Evolutionary conservation across 495 filamentous ascomycete species (phyloP).

Genomic region (Trichoderma gamsii): DNA sequence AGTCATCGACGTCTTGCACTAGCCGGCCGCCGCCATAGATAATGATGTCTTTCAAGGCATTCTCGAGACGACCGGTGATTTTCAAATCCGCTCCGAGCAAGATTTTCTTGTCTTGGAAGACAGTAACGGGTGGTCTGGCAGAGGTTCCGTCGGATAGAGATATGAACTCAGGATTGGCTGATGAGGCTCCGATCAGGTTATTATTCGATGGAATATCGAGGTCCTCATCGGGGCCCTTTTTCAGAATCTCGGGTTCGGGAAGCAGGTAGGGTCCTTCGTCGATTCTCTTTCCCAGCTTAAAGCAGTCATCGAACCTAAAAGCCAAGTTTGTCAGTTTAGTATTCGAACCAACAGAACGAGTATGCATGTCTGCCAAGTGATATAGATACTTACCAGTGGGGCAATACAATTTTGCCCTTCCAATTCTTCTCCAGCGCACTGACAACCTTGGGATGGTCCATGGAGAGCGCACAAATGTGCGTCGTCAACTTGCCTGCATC

Average conservation of each 20-base stretch:
- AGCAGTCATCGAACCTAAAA: constrained; percentile 87
- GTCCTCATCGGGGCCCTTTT: constrained; percentile 45
- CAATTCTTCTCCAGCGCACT: constrained; percentile 56
- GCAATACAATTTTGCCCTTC: constrained; percentile 77
- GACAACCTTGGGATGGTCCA: constrained; percentile 66
- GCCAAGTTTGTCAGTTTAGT: constrained; percentile 23
- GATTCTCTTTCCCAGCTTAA: constrained; percentile 82
- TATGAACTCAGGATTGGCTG: constrained; percentile 53
- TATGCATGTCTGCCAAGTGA: background rate
- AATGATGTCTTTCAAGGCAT: constrained; percentile 65
- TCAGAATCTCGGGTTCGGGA: constrained; percentile 76
- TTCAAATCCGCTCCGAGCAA: constrained; percentile 66
- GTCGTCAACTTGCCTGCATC: constrained; percentile 67
- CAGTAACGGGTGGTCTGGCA: constrained; percentile 38
- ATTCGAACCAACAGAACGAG: background rate
- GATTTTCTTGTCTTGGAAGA: constrained; percentile 60
- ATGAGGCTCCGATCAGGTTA: constrained; percentile 67
- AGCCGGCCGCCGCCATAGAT: constrained; percentile 60
- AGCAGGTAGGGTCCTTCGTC: constrained; percentile 81
- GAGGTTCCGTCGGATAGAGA: constrained; percentile 33
- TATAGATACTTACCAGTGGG: constrained; percentile 67
- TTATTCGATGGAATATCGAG: constrained; percentile 50
- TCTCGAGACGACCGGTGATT: constrained; percentile 56
- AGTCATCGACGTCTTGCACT: constrained; percentile 57
- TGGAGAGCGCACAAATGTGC: constrained; percentile 78